Conservation (phyloP, 2,329 filamentous ascomycete species). For the Metarhizium rileyi region DNA sequence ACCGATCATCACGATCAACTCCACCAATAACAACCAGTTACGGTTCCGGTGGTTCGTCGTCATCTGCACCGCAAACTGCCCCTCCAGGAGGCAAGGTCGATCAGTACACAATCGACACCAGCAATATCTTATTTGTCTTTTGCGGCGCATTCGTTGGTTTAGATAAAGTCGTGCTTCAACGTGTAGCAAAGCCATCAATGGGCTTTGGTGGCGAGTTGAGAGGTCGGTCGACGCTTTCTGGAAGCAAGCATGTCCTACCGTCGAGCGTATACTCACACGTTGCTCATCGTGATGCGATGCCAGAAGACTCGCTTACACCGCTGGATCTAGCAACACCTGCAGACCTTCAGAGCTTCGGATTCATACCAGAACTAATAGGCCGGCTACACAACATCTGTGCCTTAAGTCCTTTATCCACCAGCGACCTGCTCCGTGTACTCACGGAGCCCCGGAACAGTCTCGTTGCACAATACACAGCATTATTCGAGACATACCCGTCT, state of each 20-base stretch:
- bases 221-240: constrained; percentile 36
- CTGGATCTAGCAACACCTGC: constrained; percentile 66
- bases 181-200: constrained; percentile 77
- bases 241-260: constrained; percentile 51
- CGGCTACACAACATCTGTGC: constrained; percentile 85
- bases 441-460: constrained; percentile 88
- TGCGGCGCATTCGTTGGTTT: constrained; percentile 91
- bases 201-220: constrained; percentile 84
- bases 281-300: constrained; percentile 39
- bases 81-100: constrained; percentile 44
- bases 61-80: constrained; percentile 34
- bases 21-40: constrained; percentile 45
- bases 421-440: constrained; percentile 72
- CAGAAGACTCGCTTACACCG: constrained; percentile 36
- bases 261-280: constrained; percentile 48
- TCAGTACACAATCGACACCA: constrained; percentile 73
- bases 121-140: constrained; percentile 95
- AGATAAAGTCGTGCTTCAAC: constrained; percentile 75
- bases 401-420: constrained; percentile 60
- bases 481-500: constrained; percentile 73
- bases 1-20: constrained; percentile 46
- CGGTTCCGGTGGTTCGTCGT: constrained; percentile 31
- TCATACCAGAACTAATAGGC: constrained; percentile 94
- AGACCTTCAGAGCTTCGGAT: constrained; percentile 75
- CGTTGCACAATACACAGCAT: constrained; percentile 76